Evolutionary conservation across 768 basidiomycete species (phyloP).

Genomic region (Holtermannia corniformis): DNA sequence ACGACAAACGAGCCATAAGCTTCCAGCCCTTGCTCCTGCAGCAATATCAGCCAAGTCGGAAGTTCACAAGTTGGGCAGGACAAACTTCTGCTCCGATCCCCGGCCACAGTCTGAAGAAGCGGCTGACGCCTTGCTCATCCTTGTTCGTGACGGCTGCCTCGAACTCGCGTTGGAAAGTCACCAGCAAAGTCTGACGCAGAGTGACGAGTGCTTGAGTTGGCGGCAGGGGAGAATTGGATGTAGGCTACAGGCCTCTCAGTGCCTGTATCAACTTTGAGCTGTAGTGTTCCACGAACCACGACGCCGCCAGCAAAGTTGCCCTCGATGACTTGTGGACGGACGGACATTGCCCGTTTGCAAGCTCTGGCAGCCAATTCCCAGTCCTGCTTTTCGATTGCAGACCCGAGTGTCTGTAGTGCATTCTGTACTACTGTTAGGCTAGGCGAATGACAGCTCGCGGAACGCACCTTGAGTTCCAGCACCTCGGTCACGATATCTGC

Average conservation of each 20-base stretch:
- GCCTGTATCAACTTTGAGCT: neutral
- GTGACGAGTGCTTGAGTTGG: conserved; percentile 72
- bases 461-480: conserved; percentile 79
- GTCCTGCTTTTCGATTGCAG: conserved; percentile 66
- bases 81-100: conserved; percentile 74
- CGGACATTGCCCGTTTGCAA: conserved; percentile 79
- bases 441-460: neutral
- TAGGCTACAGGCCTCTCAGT: no score
- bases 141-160: conserved; percentile 66
- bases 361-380: conserved; percentile 93
- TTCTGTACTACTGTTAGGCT: conserved; percentile 45
- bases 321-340: conserved; percentile 65
- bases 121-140: conserved; percentile 76
- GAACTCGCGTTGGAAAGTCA: conserved; percentile 71
- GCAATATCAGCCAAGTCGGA: neutral
- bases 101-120: conserved; percentile 96
- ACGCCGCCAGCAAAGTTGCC: conserved; percentile 77
- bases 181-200: conserved; percentile 63
- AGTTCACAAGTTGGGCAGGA: neutral
- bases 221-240: conserved; percentile 73
- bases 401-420: conserved; percentile 53
- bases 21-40: conserved; percentile 64
- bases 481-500: conserved; percentile 87
- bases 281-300: conserved; percentile 53
- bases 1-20: conserved; percentile 90